phyloP scores from a whole-genome alignment of 768 basidiomycete species.

The Russula foetens region DNA sequence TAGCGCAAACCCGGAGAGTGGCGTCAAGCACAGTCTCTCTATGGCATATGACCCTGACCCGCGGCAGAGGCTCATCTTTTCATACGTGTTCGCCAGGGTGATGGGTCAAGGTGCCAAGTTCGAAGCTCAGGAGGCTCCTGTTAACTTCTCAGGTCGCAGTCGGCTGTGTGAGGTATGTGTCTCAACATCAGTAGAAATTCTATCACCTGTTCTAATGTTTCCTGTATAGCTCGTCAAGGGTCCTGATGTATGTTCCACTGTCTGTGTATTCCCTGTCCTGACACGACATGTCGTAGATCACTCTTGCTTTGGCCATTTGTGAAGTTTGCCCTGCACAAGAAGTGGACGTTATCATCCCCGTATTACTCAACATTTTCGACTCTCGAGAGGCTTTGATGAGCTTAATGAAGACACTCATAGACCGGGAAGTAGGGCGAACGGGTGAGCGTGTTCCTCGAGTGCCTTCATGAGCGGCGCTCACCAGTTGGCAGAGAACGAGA shows the following conservation, averaged over 20 bases:
- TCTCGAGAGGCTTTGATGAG: conserved; percentile 61
- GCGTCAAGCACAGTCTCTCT: conserved; percentile 79
- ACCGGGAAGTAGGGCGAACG: conserved; percentile 72
- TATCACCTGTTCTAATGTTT: background rate
- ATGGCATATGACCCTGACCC: conserved; percentile 69
- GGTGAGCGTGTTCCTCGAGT: conserved; percentile 35
- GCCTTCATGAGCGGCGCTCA: background rate
- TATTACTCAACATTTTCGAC: conserved; percentile 82
- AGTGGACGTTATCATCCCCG: conserved; percentile 76
- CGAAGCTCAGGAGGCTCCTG: conserved; percentile 40
- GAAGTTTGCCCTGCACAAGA: conserved; percentile 76
- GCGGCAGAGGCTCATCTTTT: conserved; percentile 68
- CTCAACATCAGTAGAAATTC: background rate
- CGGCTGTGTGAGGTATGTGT: conserved; percentile 29
- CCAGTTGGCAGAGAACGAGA: conserved; percentile 54
- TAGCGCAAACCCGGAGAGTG: conserved; percentile 76
- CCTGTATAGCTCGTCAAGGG: conserved; percentile 56
- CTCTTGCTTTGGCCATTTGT: conserved; percentile 77
- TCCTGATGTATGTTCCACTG: conserved; percentile 46
- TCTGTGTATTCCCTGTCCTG: background rate
- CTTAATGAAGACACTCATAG: conserved; percentile 77
- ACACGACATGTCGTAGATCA: conserved; percentile 40
- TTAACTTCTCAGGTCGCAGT: conserved; percentile 24
- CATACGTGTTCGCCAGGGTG: conserved; percentile 76
- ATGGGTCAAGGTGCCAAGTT: conserved; percentile 76